Conservation (phyloP, 768 basidiomycete genomes). For the Lentinula guzmanii region DNA sequence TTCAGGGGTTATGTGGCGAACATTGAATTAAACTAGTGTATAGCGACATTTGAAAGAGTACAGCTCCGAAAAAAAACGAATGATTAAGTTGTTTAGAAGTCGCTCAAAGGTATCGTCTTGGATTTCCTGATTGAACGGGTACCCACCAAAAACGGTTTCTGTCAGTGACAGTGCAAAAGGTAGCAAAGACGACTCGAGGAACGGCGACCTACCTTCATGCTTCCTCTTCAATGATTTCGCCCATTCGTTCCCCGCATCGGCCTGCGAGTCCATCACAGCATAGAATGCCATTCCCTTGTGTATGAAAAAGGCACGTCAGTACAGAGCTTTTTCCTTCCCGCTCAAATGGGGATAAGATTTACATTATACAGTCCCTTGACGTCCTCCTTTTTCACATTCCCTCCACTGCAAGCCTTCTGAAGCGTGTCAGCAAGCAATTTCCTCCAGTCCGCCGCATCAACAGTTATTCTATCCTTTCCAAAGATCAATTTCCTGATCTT, state of each 20-base stretch:
- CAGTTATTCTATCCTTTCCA: neutral
- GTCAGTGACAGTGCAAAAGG: neutral
- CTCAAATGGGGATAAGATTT: neutral
- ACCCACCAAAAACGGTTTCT: too few species aligned
- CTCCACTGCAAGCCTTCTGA: neutral
- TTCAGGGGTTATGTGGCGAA: too few species aligned
- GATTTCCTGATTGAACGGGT: too few species aligned
- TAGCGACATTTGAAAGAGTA: too few species aligned
- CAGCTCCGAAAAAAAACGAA: too few species aligned
- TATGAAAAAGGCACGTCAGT: too few species aligned
- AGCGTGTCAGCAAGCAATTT: neutral
- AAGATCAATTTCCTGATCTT: neutral
- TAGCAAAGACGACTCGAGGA: neutral
- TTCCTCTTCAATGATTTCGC: neutral
- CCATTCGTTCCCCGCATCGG: neutral
- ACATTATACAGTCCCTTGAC: neutral
- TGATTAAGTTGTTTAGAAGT: too few species aligned
- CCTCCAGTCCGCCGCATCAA: neutral
- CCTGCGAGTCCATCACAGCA: neutral
- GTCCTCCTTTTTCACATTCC: neutral
- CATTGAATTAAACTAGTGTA: too few species aligned
- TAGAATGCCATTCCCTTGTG: neutral
- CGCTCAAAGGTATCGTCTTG: too few species aligned
- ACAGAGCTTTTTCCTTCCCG: neutral
- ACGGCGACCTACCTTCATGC: neutral